A percentile compares a stretch with the other conserved stretches of the same genome.
Evolutionary conservation across 495 filamentous ascomycete species (phyloP).

Genomic region (Polyplosphaeria fusca): DNA sequence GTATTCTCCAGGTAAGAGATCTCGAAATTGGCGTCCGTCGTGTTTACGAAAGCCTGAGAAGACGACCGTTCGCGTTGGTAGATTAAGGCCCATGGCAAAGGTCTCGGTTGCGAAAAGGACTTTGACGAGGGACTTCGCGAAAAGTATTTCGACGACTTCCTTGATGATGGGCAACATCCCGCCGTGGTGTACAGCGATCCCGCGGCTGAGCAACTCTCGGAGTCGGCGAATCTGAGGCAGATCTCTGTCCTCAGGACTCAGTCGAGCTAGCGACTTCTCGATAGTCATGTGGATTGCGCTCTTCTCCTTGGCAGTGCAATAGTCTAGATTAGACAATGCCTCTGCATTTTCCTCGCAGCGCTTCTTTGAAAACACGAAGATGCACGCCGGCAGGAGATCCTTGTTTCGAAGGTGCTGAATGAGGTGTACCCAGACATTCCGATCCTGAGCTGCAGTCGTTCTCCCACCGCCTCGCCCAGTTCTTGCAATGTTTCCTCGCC

Average conservation of each 20-base stretch:
- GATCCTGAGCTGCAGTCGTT: slow-evolving; percentile 86
- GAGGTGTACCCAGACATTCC: slow-evolving; percentile 93
- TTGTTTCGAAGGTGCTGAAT: slow-evolving; percentile 86
- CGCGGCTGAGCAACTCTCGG: slow-evolving; percentile 78
- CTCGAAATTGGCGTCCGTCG: slow-evolving; percentile 85
- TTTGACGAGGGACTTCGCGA: slow-evolving; percentile 91
- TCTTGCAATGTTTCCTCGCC: slow-evolving; percentile 80
- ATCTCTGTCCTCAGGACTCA: slow-evolving; percentile 84
- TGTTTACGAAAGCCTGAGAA: slow-evolving; percentile 97
- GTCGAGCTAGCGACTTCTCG: slow-evolving; percentile 86
- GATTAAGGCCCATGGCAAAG: slow-evolving; percentile 96
- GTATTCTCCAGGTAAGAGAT: slow-evolving; percentile 91
- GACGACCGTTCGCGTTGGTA: slow-evolving; percentile 93
- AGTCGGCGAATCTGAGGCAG: slow-evolving; percentile 88
- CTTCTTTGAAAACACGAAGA: slow-evolving; percentile 98
- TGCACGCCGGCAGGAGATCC: slow-evolving; percentile 82
- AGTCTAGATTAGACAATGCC: slow-evolving; percentile 89
- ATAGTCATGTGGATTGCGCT: slow-evolving; percentile 96
- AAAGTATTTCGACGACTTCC: slow-evolving; percentile 95
- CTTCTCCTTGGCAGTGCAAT: slow-evolving; percentile 87
- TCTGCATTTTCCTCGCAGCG: slow-evolving; percentile 96
- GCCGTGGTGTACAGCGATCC: slow-evolving; percentile 95
- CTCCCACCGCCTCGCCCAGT: slow-evolving; percentile 78
- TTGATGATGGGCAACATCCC: slow-evolving; percentile 95
- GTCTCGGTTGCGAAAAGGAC: slow-evolving; percentile 97